Evolutionary conservation across 1,284 basidiomycete species (phyloP), one percentile per base, ranked within the genome.

Genomic region (Exobasidium rhododendri): DNA sequence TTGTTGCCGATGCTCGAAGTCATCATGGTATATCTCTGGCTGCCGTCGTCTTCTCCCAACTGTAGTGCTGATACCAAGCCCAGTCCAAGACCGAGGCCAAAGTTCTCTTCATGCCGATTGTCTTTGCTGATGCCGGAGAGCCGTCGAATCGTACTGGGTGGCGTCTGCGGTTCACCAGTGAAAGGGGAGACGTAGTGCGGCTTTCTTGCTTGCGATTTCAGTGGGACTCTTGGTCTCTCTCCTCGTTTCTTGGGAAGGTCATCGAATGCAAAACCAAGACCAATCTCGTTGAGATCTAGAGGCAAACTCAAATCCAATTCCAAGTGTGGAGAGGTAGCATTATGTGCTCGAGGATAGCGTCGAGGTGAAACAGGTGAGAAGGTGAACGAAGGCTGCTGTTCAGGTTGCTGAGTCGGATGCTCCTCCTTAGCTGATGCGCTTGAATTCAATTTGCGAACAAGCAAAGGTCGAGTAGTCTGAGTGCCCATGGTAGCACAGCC

Each of bases 271-370:
- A 30, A 51, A 20, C 6, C 43, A 11, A 51, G 26, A 7, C 43
- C 30, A n/a, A 58, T 35, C 24, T 31, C 52, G 45, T 58, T 26
- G 7, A 58, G 45, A 26, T 58, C 49, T 2, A 58, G 45, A 10
- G 57, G 57, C 10, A 58, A 44, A 20, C 43, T 53, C n/a, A 58
- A 51, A 44, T 58, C 57, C 4, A 58, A 28, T 28, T 58, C 57
- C 17, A 58, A 51, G 24, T 49, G 57, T 17, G 57, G 57, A n/a
- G 57, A 58, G n/a, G 20, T 50, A 14, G 57, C 43, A 51, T 20
- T 49, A 24, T 30, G 57, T 31, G 3, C 46, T 28, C 43, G 47
- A 30, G 45, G 43, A n/a, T 14, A 45, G 29, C n/a, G 53, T 40
- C 53, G 17, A 13, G 22, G 20, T 44, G 53, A 28, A 4, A 28